Percentiles rank a stretch among this genome's conserved stretches.
These are phyloP conservation scores for Aechmea fasciata DNA, from an alignment of 176 grass and related monocot genomes.

Conservation along the genomic window DNA sequence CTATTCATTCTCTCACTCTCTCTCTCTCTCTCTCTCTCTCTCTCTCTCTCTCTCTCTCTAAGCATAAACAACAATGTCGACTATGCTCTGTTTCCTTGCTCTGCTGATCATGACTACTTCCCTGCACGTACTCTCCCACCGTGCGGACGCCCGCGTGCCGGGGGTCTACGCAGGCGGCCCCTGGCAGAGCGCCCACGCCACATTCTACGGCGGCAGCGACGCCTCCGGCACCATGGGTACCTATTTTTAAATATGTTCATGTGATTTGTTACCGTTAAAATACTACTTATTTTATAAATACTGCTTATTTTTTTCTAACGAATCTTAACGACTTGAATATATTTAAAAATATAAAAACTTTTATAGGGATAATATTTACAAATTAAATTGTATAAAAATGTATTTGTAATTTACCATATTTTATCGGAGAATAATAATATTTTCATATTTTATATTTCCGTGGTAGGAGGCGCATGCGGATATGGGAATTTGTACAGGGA, in stretches of 20 bases:
- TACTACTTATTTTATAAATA: too few species aligned
- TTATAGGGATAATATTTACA: too few species aligned
- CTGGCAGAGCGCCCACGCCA: constrained; percentile 40
- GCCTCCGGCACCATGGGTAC: constrained; percentile 65
- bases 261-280: too few species aligned
- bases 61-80: not conserved
- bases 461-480: constrained; percentile 1
- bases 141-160: constrained; percentile 12
- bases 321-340: too few species aligned
- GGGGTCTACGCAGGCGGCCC: constrained; percentile 20
- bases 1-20: not conserved
- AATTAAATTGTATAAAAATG: too few species aligned
- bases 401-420: too few species aligned
- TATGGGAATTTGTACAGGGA: constrained; percentile 71
- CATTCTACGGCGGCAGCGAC: constrained; percentile 37
- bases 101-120: not conserved
- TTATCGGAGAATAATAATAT: too few species aligned
- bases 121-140: not conserved
- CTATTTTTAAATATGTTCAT: too few species aligned
- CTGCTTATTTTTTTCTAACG: too few species aligned
- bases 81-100: constrained; percentile 1
- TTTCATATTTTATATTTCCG: too few species aligned
- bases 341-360: too few species aligned
- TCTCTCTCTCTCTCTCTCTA: not conserved
- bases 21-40: not conserved